Base-by-base conservation (phyloP, 306 rosid genomes). In the Rubus parviflorus region DNA sequence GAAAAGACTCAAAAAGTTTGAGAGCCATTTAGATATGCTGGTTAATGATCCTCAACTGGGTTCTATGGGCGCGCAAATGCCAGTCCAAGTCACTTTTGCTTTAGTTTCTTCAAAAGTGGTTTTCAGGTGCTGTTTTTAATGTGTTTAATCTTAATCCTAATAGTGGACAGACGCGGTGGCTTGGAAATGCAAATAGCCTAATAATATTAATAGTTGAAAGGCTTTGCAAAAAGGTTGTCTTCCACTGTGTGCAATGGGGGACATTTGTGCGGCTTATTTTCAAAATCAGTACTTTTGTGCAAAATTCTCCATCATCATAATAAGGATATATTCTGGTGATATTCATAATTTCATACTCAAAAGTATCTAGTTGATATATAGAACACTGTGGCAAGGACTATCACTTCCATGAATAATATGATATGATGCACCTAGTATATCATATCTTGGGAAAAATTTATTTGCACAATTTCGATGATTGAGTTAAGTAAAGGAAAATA, bases 151-250 rank as follows among this genome's bases (percentile, higher is more conserved):
- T 30, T 25, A 61, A 61, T 35, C 0, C 19, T 13, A 30, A 14
- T 4, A 75, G 78, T 65, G 83, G 70, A 38, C 37, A 35, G 62
- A 56, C 72, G 85, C 80, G 82, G 82, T 82, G 61, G 63, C 54
- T 68, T 40, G 85, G 52, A 81, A 70, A 23, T 65, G 84, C 57
- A 68, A 67, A 48, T 9, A 25, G 7, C 62, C 35, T 56, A 3
- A 60, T 12, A 15, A 56, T 15, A 10, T 15, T n/a, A 11, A 52
- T 52, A 17, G 57, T 19, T 1, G 23, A 52, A 10, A 56, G 30
- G 35, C 62, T 56, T 20, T 56, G 20, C 66, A 14, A 35, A 37
- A 30, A 14, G 43, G 68, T 15, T 58, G 30, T 58, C 57, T 43
- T 47, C 17, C 2, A 22, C 48, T 69, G 76, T 53, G 6, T 53